A percentile compares a stretch with the other conserved stretches of the same genome.
Evolutionary conservation across 805 yeast species (phyloP).

Genomic region (Saccharomyces kudriavzevii): DNA sequence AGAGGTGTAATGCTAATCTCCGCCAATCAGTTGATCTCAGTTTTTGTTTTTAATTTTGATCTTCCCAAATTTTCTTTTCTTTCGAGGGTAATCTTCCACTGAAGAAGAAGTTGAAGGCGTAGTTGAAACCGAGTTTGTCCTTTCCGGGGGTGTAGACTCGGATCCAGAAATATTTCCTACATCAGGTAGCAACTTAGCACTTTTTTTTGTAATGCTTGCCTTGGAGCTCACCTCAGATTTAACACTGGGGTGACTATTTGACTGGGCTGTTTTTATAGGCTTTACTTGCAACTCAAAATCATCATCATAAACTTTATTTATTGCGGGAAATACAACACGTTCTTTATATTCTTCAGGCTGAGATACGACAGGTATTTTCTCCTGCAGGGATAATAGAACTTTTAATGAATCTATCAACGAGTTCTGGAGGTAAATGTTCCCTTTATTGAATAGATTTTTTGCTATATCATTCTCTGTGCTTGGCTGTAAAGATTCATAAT

Average conservation of each 20-base stretch:
- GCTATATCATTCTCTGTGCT: not conserved
- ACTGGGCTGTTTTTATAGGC: not conserved
- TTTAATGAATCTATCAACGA: not conserved
- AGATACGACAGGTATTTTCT: not conserved
- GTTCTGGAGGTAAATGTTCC: not conserved
- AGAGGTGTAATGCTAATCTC: not conserved
- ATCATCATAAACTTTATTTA: not conserved
- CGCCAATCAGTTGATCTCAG: not conserved
- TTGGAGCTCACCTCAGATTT: not conserved
- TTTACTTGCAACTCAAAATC: not conserved
- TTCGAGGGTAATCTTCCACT: not conserved
- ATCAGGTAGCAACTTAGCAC: not conserved
- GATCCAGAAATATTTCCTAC: not conserved
- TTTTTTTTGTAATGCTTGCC: not conserved
- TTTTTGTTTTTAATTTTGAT: not conserved
- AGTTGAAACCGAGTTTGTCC: not conserved
- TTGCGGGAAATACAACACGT: not conserved
- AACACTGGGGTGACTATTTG: not conserved
- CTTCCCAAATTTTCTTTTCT: not conserved
- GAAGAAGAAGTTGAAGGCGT: not conserved
- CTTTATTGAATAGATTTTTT: not conserved
- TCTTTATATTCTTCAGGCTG: not conserved
- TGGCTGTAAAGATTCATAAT: not conserved
- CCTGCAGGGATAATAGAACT: not conserved
- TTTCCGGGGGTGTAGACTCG: not conserved